A percentile compares a stretch with the other conserved stretches of the same genome.
These are phyloP conservation scores for Lunasporangiospora selenospora DNA, from an alignment of 192 early-diverging fungal genomes.

Conservation along the genomic window DNA sequence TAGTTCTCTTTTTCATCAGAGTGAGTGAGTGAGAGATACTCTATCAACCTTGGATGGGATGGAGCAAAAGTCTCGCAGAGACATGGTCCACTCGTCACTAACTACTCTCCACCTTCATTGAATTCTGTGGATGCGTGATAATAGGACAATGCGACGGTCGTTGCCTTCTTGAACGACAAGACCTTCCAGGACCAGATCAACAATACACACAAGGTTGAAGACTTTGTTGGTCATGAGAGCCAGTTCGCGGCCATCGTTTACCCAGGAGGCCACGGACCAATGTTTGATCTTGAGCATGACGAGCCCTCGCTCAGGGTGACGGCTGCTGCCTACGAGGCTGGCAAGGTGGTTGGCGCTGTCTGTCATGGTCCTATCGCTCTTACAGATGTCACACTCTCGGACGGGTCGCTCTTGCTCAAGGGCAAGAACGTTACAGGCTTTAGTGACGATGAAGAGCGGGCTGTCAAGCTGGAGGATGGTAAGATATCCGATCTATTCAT, in stretches of 20 bases:
- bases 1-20: too few species aligned
- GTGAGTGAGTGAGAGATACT: too few species aligned
- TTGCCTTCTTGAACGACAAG: slow-evolving; percentile 48
- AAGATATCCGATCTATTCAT: too few species aligned
- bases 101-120: not conserved
- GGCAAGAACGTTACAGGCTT: slow-evolving; percentile 79
- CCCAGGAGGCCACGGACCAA: slow-evolving; percentile 65
- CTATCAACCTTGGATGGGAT: too few species aligned
- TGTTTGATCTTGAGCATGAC: slow-evolving; percentile 60
- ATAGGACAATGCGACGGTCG: slow-evolving; percentile 42
- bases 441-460: slow-evolving; percentile 69
- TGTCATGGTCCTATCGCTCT: slow-evolving; percentile 77
- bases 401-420: slow-evolving; percentile 64
- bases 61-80: not conserved
- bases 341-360: slow-evolving; percentile 56
- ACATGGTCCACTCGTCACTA: not conserved
- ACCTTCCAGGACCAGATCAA: slow-evolving; percentile 35
- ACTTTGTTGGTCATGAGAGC: slow-evolving; percentile 37
- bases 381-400: slow-evolving; percentile 61
- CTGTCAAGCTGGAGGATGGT: slow-evolving; percentile 45
- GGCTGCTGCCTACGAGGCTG: slow-evolving; percentile 53
- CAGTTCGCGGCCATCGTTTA: slow-evolving; percentile 59
- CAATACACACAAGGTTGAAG: slow-evolving; percentile 52
- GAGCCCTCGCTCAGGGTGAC: slow-evolving; percentile 48
- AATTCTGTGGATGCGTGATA: too few species aligned